These are phyloP conservation scores for Gentiana straminea DNA, from an alignment of 257 asterid species.

Conservation along the genomic window DNA sequence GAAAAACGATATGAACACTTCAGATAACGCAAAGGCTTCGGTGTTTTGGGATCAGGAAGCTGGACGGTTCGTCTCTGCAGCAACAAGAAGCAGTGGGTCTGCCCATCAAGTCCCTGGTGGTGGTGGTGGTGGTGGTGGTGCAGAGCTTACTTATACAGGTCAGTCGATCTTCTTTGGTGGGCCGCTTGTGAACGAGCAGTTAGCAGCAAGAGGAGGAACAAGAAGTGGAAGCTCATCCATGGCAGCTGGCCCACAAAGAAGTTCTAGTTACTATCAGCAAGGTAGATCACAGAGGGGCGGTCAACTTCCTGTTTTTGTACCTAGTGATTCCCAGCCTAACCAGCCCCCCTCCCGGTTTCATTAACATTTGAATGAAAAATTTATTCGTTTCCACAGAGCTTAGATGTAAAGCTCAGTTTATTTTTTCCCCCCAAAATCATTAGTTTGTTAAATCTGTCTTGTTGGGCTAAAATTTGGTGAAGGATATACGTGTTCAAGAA, in stretches of 20 bases:
- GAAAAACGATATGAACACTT: constrained; percentile 23
- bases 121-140: constrained; percentile 6
- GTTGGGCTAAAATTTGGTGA: too few relatives aligned
- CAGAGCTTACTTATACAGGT: constrained; percentile 78
- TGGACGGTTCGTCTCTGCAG: constrained; percentile 58
- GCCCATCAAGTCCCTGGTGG: constrained; percentile 37
- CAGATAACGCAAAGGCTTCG: constrained; percentile 43
- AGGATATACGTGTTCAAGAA: too few relatives aligned
- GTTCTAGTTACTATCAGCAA: constrained; percentile 61
- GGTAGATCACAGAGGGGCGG: constrained; percentile 85
- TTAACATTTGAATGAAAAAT: constrained; percentile 14
- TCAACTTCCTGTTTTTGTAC: constrained; percentile 90
- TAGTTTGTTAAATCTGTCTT: too few relatives aligned
- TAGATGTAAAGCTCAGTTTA: constrained; percentile 14
- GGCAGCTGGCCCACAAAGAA: constrained; percentile 24
- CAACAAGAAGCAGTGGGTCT: constrained; percentile 34
- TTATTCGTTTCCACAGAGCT: constrained; percentile 5
- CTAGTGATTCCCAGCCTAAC: constrained; percentile 70
- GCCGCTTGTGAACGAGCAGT: constrained; percentile 51
- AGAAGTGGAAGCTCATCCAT: constrained; percentile 20
- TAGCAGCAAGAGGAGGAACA: constrained; percentile 39
- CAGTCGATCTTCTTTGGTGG: constrained; percentile 90
- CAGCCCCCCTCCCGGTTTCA: constrained; percentile 43
- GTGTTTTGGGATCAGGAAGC: constrained; percentile 87
- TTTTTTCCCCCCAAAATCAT: too few relatives aligned